Evolutionary conservation across 768 basidiomycete species (phyloP), one percentile per base, ranked within the genome.

Genomic region (Boletus speciosus): DNA sequence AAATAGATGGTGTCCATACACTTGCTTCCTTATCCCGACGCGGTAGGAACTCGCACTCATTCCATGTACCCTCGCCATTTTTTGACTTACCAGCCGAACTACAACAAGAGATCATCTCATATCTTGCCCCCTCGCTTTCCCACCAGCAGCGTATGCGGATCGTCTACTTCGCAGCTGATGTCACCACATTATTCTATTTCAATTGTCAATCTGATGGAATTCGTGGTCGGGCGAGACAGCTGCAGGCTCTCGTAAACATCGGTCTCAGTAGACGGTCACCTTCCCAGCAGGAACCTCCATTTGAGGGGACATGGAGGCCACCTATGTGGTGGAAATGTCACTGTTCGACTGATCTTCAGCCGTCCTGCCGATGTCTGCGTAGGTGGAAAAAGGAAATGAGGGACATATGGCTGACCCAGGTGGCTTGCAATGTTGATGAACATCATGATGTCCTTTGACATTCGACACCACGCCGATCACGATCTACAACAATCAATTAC

Each of bases 61-160:
- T 55, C 45, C 12, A 55, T 15, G 19, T 35, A 4, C 55, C 56
- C 15, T 59, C 62, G 55, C 66, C 72, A 7, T 78, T 81, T 61
- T 57, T 63, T 27, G 35, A 56, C n/a, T 67, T 88, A 12, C 86
- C 86, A 3, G 67, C 66, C 9, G 86, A 88, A 64, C 69, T 88
- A 7, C 78, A 80, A 51, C 75, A 81, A 11, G 64, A 82, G 63
- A 78, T 84, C 36, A 74, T 87, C 34, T 78, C 81, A 12, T 78
- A 80, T 60, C 67, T 85, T 21, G 80, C 83, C 5, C 84, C 84
- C 15, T 72, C 66, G 1, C 76, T 88, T 47, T 85, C 85, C 16
- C 63, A 75, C 19, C 67, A 71, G 2, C 86, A 88, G 60, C 78
- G 78, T 21, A 71, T 78, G 57, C 78, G 77, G 8, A 76, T 88